phyloP scores from a whole-genome alignment of 345 rosid species.

The Aethionema arabicum region DNA sequence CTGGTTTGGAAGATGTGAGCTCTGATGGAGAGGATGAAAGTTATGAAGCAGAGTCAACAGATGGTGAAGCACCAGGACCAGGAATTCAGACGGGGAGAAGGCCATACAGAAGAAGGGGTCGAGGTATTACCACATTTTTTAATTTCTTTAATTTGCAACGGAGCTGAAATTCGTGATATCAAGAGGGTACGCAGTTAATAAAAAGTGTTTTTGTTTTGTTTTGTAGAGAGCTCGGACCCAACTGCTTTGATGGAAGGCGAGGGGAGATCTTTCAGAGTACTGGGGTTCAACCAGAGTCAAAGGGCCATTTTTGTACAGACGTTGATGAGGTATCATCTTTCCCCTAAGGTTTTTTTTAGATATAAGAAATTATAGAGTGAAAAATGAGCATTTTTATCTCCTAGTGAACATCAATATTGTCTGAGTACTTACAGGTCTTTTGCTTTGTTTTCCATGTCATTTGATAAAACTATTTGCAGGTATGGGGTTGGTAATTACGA shows the following conservation, averaged over 20 bases:
- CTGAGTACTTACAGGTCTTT: constrained; percentile 12
- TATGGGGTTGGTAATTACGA: constrained; percentile 88
- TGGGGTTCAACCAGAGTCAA: constrained; percentile 92
- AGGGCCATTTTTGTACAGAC: constrained; percentile 94
- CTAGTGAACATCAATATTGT: background rate
- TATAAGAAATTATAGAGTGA: constrained; percentile 1
- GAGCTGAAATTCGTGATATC: constrained; percentile 13
- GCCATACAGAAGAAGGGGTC: constrained; percentile 71
- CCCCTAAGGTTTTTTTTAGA: constrained; percentile 1
- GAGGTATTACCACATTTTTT: constrained; percentile 48
- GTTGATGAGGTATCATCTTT: constrained; percentile 71
- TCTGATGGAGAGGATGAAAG: constrained; percentile 96
- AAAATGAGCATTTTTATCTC: constrained; percentile 2
- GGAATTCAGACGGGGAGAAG: constrained; percentile 74
- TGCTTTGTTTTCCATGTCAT: constrained; percentile 2
- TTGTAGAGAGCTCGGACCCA: constrained; percentile 71
- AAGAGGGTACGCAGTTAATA: constrained; percentile 12
- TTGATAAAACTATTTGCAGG: constrained; percentile 44
- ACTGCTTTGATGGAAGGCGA: constrained; percentile 99
- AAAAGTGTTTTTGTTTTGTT: constrained; percentile 31
- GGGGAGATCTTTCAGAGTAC: constrained; percentile 87
- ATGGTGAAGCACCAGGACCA: constrained; percentile 68
- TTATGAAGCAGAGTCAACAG: constrained; percentile 89
- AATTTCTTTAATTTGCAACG: background rate
- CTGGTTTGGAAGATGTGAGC: constrained; percentile 97